phyloP scores from a whole-genome alignment of 768 basidiomycete genomes.

The Suillus cothurnatus region DNA sequence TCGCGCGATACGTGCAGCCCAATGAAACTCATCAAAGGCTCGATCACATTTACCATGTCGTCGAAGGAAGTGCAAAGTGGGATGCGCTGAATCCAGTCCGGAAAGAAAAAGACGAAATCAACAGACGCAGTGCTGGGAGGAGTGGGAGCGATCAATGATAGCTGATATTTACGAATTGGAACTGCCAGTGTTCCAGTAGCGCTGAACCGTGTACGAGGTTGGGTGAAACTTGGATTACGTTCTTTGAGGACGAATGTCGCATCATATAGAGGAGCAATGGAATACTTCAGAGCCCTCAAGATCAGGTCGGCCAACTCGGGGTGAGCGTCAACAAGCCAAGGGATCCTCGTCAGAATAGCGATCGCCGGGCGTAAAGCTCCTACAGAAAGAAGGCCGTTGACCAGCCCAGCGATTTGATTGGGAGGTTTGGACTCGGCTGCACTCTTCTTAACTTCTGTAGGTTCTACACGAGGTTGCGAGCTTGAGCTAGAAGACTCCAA shows the following conservation, averaged over 20 bases:
- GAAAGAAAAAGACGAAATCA: constrained; percentile 92
- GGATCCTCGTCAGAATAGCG: constrained; percentile 78
- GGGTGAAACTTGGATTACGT: constrained; percentile 60
- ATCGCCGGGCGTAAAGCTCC: constrained; percentile 82
- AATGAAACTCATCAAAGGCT: constrained; percentile 79
- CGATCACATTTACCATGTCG: constrained; percentile 74
- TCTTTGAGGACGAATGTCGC: constrained; percentile 53
- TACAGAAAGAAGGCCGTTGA: constrained; percentile 80
- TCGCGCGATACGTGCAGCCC: constrained; percentile 83
- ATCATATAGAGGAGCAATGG: constrained; percentile 70
- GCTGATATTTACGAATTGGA: constrained; percentile 58
- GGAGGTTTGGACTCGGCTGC: constrained; percentile 43
- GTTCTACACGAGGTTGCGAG: constrained; percentile 41
- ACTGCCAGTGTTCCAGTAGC: constrained; percentile 53
- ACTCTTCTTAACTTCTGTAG: constrained; percentile 39
- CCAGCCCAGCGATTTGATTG: constrained; percentile 82
- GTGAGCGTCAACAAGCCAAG: constrained; percentile 81
- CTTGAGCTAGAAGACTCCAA: constrained; percentile 55
- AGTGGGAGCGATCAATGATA: constrained; percentile 79
- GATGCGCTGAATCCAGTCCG: constrained; percentile 74
- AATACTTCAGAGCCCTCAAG: constrained; percentile 70
- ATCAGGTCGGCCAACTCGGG: constrained; percentile 87
- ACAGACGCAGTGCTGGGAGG: constrained; percentile 74
- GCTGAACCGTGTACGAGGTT: constrained; percentile 66
- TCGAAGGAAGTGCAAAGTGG: constrained; percentile 64